A percentile compares a stretch with the other conserved stretches of the same genome.
phyloP scores from a whole-genome alignment of 805 yeast species.

The Candida tibetensis region DNA sequence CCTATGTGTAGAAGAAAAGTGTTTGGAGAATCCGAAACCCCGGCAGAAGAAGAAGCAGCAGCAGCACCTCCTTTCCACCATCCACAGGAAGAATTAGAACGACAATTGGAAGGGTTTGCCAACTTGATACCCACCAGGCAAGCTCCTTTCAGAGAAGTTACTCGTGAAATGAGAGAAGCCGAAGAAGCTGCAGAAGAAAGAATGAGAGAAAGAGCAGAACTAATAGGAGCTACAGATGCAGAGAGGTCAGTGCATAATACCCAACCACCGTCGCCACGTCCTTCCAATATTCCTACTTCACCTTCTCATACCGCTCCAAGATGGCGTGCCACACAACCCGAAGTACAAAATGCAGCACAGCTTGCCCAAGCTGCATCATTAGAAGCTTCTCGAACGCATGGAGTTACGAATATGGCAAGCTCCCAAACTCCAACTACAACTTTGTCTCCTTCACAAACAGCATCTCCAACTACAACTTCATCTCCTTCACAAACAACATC shows the following conservation, averaged over 20 bases:
- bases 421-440: background rate
- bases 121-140: conserved; percentile 11
- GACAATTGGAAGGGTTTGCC: conserved; percentile 6
- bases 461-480: background rate
- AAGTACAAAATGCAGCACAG: background rate
- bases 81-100: conserved; percentile 6
- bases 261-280: background rate
- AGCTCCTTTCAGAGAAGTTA: background rate
- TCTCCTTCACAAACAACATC: background rate
- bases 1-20: conserved; percentile 86
- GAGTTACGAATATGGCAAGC: too few species aligned
- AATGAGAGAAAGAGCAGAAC: background rate
- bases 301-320: background rate
- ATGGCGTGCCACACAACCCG: too few species aligned
- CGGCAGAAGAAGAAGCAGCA: background rate
- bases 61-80: conserved; percentile 5
- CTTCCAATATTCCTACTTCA: background rate
- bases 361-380: background rate
- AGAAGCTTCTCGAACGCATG: too few species aligned
- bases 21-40: conserved; percentile 17
- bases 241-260: background rate
- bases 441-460: background rate
- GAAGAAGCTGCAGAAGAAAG: background rate
- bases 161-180: too few species aligned
- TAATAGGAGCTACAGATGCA: background rate